A percentile compares a stretch with the other conserved stretches of the same genome.
Conservation (phyloP, 2,329 filamentous ascomycete species). For the Dothideomycetidae sp. region DNA sequence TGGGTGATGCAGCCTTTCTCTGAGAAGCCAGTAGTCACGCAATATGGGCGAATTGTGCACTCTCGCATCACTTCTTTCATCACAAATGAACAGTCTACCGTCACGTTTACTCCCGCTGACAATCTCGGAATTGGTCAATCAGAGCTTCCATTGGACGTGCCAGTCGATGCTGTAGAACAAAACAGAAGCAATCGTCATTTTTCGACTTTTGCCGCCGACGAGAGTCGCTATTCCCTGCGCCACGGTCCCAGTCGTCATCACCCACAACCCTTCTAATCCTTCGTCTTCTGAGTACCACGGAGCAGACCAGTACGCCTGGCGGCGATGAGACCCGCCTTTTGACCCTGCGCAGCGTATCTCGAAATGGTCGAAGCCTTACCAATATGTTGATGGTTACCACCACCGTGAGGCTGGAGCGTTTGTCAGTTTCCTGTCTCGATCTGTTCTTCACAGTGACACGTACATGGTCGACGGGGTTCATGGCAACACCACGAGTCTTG, state of each 20-base stretch:
- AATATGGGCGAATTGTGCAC: too few species aligned
- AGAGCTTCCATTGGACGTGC: conserved; percentile 9
- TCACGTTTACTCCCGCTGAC: too few species aligned
- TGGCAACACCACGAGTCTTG: conserved; percentile 99
- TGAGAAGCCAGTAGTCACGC: too few species aligned
- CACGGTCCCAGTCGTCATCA: conserved; percentile 19
- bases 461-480: conserved; percentile 98
- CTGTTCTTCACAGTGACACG: conserved; percentile 17
- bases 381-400: conserved; percentile 99
- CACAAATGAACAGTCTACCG: too few species aligned
- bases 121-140: too few species aligned
- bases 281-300: conserved; percentile 99
- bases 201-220: conserved; percentile 6
- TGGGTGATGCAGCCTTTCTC: too few species aligned
- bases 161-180: conserved; percentile 9
- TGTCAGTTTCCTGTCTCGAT: conserved; percentile 21
- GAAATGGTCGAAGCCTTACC: conserved; percentile 99
- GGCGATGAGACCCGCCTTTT: conserved; percentile 99
- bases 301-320: conserved; percentile 98
- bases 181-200: conserved; percentile 7
- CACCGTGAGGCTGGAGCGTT: conserved; percentile 35
- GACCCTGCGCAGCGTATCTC: conserved; percentile 91
- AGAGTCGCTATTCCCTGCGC: conserved; percentile 8
- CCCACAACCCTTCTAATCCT: conserved; percentile 46
- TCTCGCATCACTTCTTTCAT: too few species aligned